A percentile compares a stretch with the other conserved stretches of the same genome.
phyloP scores from a whole-genome alignment of 768 basidiomycete species.

The Crepidotus variabilis region DNA sequence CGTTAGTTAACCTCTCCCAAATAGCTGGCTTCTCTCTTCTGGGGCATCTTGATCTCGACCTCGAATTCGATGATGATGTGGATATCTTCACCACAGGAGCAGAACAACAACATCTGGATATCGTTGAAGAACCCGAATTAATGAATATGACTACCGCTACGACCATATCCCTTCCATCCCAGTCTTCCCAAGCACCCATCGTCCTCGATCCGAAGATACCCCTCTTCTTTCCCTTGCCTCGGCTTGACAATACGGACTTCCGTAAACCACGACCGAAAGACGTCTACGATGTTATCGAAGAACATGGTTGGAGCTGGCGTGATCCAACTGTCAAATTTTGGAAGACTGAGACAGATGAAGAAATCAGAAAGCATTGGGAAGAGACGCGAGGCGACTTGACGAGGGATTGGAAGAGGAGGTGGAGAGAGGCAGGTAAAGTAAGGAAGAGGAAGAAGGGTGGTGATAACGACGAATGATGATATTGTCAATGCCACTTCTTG shows the following conservation, averaged over 20 bases:
- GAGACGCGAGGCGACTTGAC: constrained; percentile 64
- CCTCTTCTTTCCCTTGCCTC: constrained; percentile 58
- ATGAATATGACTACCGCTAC: constrained; percentile 7
- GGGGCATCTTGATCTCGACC: constrained; percentile 68
- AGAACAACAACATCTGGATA: not conserved
- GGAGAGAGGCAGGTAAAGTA: constrained; percentile 71
- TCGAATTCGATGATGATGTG: constrained; percentile 63
- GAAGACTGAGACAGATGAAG: constrained; percentile 49
- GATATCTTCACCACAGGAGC: constrained; percentile 20
- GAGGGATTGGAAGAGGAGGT: constrained; percentile 71
- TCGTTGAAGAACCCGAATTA: not conserved
- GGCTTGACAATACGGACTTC: constrained; percentile 16
- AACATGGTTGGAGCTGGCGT: constrained; percentile 47
- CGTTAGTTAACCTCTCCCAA: not conserved
- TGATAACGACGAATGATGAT: constrained; percentile 22
- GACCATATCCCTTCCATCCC: constrained; percentile 13
- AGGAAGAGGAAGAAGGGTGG: constrained; percentile 49
- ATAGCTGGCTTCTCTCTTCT: constrained; percentile 73
- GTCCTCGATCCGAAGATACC: constrained; percentile 51
- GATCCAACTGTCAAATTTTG: constrained; percentile 39
- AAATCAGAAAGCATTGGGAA: constrained; percentile 70
- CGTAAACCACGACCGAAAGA: constrained; percentile 38
- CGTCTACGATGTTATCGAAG: constrained; percentile 43
- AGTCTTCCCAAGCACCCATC: constrained; percentile 23
- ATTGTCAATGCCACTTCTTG: not conserved